Evolutionary conservation across 495 filamentous ascomycete species (phyloP), one percentile per base, ranked within the genome.

Genomic region (Lasiosphaeria ovina): DNA sequence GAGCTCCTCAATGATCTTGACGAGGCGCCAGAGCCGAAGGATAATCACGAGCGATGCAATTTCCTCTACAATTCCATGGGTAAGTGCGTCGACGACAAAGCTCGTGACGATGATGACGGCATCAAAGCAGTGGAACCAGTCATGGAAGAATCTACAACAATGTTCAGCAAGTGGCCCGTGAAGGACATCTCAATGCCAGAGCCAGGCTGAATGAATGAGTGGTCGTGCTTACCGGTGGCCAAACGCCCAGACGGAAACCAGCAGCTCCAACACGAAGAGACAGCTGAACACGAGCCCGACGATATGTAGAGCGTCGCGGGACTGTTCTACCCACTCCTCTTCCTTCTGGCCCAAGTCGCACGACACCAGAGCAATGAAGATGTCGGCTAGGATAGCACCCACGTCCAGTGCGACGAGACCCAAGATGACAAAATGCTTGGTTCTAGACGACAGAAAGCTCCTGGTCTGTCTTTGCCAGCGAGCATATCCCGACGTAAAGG

Each of bases 1-100:
- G 52, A 87, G 72, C 71, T 88, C 85, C 55, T 89, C 84, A 14
- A 85, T 76, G 54, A 88, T 87, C 74, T 89, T 86, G 64, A 88
- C 82, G 38, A 90, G 79, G 33, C 87, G 79, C 84, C 86, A 88
- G 1, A 90, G 74, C 55, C 87, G 79, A 54, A 89, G 69, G 3
- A 87, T 73, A 50, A 90, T 77, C 35, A 89, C 78, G 2, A 89
- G 73, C 3, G 83, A 85, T 4, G 80, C 85, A 6, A 87, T 77
- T 69, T 88, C 82, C 68, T 85, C 82, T 4, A 80, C 69, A 3
- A 83, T 69, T 51, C 85, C 85, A 54, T 78, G 80, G 47, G 85
- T 74, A 0, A 81, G 55, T 33, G 88, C 71, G 61, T 87, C 85
- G 57, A 87, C 70, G 38, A 83, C 67, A 64, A 89, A 87, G 51